These are phyloP conservation scores for Suillus paluster DNA, from an alignment of 768 basidiomycete species.

Conservation along the genomic window DNA sequence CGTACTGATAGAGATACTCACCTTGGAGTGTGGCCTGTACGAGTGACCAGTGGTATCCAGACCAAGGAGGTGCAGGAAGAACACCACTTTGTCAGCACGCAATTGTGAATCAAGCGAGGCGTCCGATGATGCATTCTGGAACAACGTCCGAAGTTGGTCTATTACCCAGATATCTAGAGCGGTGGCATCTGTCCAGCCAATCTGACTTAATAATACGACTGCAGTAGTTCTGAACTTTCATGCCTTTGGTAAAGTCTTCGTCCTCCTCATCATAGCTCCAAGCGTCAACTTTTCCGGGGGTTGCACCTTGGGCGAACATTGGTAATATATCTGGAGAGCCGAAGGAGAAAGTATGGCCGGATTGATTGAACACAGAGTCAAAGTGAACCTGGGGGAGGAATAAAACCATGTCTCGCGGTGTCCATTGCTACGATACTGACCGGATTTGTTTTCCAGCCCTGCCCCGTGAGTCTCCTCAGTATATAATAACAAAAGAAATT, in stretches of 20 bases:
- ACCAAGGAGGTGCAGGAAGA: constrained; percentile 85
- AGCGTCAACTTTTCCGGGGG: constrained; percentile 66
- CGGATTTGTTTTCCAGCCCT: constrained; percentile 90
- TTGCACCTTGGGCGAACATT: constrained; percentile 82
- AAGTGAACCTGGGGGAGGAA: constrained; percentile 59
- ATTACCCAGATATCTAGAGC: constrained; percentile 80
- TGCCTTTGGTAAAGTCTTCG: constrained; percentile 89
- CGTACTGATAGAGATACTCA: constrained; percentile 25
- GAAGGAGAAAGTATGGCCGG: constrained; percentile 77
- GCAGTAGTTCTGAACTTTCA: constrained; percentile 5
- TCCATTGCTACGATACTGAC: constrained; percentile 37
- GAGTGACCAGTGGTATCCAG: constrained; percentile 88
- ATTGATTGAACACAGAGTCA: constrained; percentile 88
- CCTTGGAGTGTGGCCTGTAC: constrained; percentile 80
- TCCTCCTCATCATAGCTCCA: constrained; percentile 80
- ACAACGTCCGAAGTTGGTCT: constrained; percentile 62
- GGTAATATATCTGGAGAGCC: constrained; percentile 89
- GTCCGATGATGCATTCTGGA: constrained; percentile 67
- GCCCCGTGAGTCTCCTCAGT: neutral
- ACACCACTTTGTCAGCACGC: constrained; percentile 62
- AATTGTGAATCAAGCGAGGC: constrained; percentile 53
- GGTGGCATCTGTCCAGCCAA: constrained; percentile 61
- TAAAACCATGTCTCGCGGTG: constrained; percentile 4
- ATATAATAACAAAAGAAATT: neutral
- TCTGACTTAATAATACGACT: neutral